Base-by-base conservation (phyloP, 208 protist genomes). In the Leptomonas pyrrhocoris region DNA sequence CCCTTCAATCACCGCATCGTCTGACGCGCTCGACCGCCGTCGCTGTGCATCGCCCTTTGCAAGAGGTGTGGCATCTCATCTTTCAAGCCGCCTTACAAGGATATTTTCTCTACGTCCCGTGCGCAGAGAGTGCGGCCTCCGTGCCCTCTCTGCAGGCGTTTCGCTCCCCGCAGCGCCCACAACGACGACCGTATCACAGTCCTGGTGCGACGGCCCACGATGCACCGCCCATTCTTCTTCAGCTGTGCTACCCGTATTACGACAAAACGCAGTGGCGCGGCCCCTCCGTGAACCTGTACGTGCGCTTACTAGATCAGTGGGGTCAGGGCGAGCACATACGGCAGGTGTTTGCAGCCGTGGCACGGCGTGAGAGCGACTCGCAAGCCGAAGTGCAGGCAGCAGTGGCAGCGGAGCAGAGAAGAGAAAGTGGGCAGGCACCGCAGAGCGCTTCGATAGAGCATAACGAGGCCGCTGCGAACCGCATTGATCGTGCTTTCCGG, bases 281-380 rank as follows among this genome's bases (percentile, higher is more conserved):
- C 5, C 64, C 62, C 6, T 85, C 88, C 16, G 79, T 88, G 4
- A 81, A 85, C 42, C 36, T 81, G 15, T 90, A 81, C 60, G 9
- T 94, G 34, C 57, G 64, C 2, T 79, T 87, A 34, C 73, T 94
- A 13, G 49, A 81, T 36, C 74, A 85, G 42, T 94, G 88, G 88
- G 50, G 80, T 0, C 46, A 80, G 57, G 50, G 56, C 13, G 56
- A 74, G 25, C 69, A 87, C 27, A 27, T 94, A 51, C 73, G 68
- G n/a, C 68, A 79, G 23, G 80, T 90, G 13, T 85, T 91, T 34
- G 54, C 48, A 7, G 25, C 56, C 4, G 57, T 84, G 1, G 77
- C 77, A 19, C 49, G 68, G 31, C 68, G 74, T 12, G 85, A 89
- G 42, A 43, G 43, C 12, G 34, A 40, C 11, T 38, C 21, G 18